Percentiles rank a stretch among this genome's conserved stretches.
Evolutionary conservation across 768 basidiomycete genomes (phyloP).

Genomic region (Pleurotus cornucopiae): DNA sequence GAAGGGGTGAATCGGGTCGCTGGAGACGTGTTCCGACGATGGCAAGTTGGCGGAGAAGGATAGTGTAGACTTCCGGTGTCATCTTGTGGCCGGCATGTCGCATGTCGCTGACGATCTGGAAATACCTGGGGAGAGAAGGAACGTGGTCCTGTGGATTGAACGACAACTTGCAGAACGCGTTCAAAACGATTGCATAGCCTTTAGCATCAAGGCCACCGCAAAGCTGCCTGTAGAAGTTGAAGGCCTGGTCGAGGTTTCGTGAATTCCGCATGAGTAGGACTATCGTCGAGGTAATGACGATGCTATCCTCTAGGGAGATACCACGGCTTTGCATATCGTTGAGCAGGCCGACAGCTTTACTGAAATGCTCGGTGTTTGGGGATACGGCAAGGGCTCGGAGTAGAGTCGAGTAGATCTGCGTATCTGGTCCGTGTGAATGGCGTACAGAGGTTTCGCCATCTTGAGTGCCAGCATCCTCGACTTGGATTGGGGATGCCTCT

Average conservation of each 20-base stretch:
- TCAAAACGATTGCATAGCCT: conserved; percentile 62
- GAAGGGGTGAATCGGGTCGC: conserved; percentile 14
- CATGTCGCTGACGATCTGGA: conserved; percentile 82
- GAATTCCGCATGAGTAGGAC: conserved; percentile 67
- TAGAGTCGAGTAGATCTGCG: conserved; percentile 50
- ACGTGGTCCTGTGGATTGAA: conserved; percentile 38
- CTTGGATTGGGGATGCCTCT: conserved; percentile 21
- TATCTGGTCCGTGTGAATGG: conserved; percentile 42
- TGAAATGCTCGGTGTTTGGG: conserved; percentile 41
- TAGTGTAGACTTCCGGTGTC: conserved; percentile 59
- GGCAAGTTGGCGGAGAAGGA: conserved; percentile 56
- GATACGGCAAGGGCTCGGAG: conserved; percentile 45
- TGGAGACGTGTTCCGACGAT: conserved; percentile 33
- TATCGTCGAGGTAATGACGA: conserved; percentile 46
- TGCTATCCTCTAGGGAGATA: conserved; percentile 39
- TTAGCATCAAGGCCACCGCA: conserved; percentile 40
- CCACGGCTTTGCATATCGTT: conserved; percentile 60
- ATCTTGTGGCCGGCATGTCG: conserved; percentile 54
- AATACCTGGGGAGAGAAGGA: conserved; percentile 53
- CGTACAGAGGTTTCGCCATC: conserved; percentile 11
- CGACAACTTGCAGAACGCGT: conserved; percentile 56
- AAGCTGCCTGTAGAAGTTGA: conserved; percentile 48
- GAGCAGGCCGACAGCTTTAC: conserved; percentile 46
- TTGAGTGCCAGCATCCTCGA: conserved; percentile 12
- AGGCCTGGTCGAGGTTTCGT: conserved; percentile 51